Percentiles rank a stretch among this genome's conserved stretches.
Evolutionary conservation across 1,139 yeast species (phyloP).

Genomic region (Sugiyamaella xylanicola): DNA sequence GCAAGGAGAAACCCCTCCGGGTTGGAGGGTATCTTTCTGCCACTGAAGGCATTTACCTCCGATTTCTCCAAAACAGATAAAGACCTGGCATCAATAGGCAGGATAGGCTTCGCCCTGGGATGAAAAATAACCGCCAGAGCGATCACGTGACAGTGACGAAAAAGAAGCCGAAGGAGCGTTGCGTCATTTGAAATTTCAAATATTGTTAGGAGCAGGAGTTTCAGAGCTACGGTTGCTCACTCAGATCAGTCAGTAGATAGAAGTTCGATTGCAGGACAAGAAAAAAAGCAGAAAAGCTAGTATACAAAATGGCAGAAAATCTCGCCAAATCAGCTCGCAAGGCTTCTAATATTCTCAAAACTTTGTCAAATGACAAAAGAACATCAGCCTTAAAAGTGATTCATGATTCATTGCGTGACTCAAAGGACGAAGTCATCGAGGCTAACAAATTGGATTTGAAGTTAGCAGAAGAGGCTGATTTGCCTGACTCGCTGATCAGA

Average conservation of each 20-base stretch:
- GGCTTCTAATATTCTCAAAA: constrained; percentile 80
- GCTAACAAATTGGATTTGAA: constrained; percentile 79
- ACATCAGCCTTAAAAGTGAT: constrained; percentile 71
- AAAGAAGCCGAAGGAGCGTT: constrained; percentile 8
- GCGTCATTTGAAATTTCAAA: constrained; percentile 15
- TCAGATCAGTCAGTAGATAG: neutral
- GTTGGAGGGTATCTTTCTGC: too few relatives aligned
- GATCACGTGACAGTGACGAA: neutral
- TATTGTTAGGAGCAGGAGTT: neutral
- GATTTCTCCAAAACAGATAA: too few relatives aligned
- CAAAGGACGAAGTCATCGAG: constrained; percentile 61
- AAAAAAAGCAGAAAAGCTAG: neutral
- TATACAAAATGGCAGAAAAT: constrained; percentile 54
- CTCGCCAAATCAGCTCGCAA: constrained; percentile 78
- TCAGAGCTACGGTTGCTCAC: neutral
- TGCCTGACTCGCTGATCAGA: constrained; percentile 72
- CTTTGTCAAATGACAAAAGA: constrained; percentile 71
- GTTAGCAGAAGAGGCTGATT: constrained; percentile 58
- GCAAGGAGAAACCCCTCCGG: too few relatives aligned
- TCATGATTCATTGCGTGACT: constrained; percentile 61
- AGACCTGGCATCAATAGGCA: too few relatives aligned
- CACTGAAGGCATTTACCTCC: too few relatives aligned
- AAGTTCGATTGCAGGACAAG: neutral
- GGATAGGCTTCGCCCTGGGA: too few relatives aligned
- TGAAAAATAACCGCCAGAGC: neutral